Evolutionary conservation across 495 filamentous ascomycete genomes (phyloP), one percentile per base, ranked within the genome.

Genomic region (Lasiosphaeria miniovina): DNA sequence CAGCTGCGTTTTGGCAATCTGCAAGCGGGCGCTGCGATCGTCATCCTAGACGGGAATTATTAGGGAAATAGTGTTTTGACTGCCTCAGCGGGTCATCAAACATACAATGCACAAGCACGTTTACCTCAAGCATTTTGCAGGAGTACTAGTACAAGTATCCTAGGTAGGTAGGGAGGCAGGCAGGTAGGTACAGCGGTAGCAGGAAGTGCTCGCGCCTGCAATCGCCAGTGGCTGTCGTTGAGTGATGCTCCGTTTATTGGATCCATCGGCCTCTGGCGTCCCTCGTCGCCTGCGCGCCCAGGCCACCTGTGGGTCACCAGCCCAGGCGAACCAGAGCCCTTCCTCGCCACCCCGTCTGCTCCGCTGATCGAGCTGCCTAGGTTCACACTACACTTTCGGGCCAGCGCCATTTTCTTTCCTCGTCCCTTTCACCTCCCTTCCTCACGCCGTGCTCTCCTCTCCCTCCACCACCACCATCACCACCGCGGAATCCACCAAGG

Each of bases 401-500:
- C 14, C 41, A n/a, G 38, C 15, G 35, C 41, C 40, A 36, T 12
- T 43, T 24, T 43, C 32, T 66, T 50, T 50, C 62, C 60, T 51
- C 61, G 65, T 59, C 61, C 62, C 61, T 54, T 58, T 59, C 61
- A 46, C 54, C 56, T 68, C 65, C 41, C 54, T 53, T 58, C 57
- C 59, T 48, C 61, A 57, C 58, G 49, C 46, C 64, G 61, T 57
- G 60, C 36, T 54, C 58, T 54, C 40, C 67, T 62, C 52, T 57
- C 64, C 62, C 59, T 65, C 62, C 54, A 50, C 36, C 67, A 57
- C 53, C 56, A 40, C 51, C 48, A 50, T 55, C 40, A 66, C 65
- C 62, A 61, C 58, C 57, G 49, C 59, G 55, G 63, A 67, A 61
- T 65, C 65, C 65, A 55, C 64, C 65, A 61, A 60, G 61, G 56